Base-by-base conservation (phyloP, 352 stramenopile genomes). In the Paralagenidium karlingii region DNA sequence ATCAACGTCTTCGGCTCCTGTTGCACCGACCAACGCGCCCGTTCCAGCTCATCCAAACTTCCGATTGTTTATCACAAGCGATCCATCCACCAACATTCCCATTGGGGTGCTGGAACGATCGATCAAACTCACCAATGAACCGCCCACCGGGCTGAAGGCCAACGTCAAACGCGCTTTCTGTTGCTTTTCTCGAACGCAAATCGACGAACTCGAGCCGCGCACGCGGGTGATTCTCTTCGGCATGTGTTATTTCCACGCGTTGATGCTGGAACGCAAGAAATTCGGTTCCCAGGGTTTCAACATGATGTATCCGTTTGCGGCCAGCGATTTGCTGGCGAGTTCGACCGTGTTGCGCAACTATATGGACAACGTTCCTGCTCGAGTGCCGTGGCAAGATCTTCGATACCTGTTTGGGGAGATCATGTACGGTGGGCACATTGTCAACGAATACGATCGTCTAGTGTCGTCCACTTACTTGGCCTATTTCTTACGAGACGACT, bases 181-280 rank as follows among this genome's bases (percentile, higher is more conserved):
- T 30, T 85, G 67, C 39, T 90, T 90, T 38, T 46, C 58, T 9
- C 76, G 82, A 44, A 49, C 60, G 12, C 52, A 77, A 8, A 79
- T 94, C 16, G 84, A 96, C 28, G 76, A 91, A 18, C 50, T 92
- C 13, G 78, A 91, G 45, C 63, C 73, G 11, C 58, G 84, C 5
- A 94, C 82, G 13, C 74, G 82, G 8, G 78, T 75, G 15, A 94
- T 95, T 33, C 48, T 94, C 9, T 95, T 96, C 44, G 81, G 68
- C 10, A 60, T 96, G 26, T 96, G 85, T 58, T 89, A 96, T 48
- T 96, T 96, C 58, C 85, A 96, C 59, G 79, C 82, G 12, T 58
- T 96, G 25, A 86, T 96, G 75, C 57, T 96, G 12, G 85, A 96
- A 43, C 69, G 85, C 42, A 93, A 93, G 43, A 95, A 91, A 49